Evolutionary conservation across 345 rosid genomes (phyloP).

Genomic region (Acer negundo): DNA sequence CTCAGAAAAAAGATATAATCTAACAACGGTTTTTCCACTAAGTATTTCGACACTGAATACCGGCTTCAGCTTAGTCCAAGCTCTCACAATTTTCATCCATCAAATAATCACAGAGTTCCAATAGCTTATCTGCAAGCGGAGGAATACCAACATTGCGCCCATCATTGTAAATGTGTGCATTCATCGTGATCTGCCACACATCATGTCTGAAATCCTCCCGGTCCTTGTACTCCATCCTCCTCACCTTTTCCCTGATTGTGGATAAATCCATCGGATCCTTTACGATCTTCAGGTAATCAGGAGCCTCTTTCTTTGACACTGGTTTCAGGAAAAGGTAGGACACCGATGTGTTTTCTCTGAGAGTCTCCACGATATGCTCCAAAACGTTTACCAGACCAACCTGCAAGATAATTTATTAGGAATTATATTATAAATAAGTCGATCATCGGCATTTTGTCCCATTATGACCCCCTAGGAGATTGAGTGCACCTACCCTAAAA

Average conservation of each 20-base stretch:
- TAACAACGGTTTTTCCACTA: slow-evolving; percentile 1
- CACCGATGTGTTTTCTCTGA: slow-evolving; percentile 55
- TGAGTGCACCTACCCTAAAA: background rate
- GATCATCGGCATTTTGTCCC: background rate
- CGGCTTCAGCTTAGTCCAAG: slow-evolving; percentile 69
- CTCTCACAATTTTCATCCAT: slow-evolving; percentile 41
- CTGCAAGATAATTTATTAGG: slow-evolving; percentile 34
- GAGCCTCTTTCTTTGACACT: slow-evolving; percentile 88
- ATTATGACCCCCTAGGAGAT: background rate
- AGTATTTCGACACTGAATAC: slow-evolving; percentile 41
- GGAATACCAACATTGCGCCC: slow-evolving; percentile 89
- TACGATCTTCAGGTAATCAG: slow-evolving; percentile 69
- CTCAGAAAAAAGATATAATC: background rate
- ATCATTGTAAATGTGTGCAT: slow-evolving; percentile 84
- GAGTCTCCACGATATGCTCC: slow-evolving; percentile 75
- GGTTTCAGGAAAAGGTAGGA: slow-evolving; percentile 91
- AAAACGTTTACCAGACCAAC: slow-evolving; percentile 85
- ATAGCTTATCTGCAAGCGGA: slow-evolving; percentile 93
- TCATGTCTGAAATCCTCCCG: slow-evolving; percentile 80
- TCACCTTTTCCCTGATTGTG: slow-evolving; percentile 74
- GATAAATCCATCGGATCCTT: slow-evolving; percentile 90
- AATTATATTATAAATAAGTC: no score
- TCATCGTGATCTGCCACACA: slow-evolving; percentile 74
- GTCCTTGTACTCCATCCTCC: slow-evolving; percentile 80
- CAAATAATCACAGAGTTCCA: slow-evolving; percentile 90